Base-by-base conservation (phyloP, 2,329 filamentous ascomycete species). In the Phoma sp. region DNA sequence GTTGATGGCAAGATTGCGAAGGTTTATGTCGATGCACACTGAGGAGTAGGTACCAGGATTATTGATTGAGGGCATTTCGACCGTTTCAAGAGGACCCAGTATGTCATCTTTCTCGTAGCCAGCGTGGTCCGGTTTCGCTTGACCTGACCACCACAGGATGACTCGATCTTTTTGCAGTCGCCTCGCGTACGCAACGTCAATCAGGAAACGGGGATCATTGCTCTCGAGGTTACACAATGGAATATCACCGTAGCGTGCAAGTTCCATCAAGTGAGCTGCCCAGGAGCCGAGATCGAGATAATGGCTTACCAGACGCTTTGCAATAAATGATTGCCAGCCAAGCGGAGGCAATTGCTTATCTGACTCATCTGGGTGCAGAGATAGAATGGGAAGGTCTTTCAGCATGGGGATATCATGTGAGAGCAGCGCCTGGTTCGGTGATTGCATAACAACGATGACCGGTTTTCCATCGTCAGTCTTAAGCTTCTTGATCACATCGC, bases 1-100 rank as follows among this genome's bases (percentile, higher is more conserved):
- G 77, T 99, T 99, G 78, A 99, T 98, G 4, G 92, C 89, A 11
- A 99, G 83, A 68, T 99, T 99, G 40, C 93, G 90, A 43, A 99
- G 86, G 58, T 96, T 91, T 11, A 99, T 78, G 65, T 99, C 95
- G 58, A 99, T 95, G 71, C 95, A 99, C 2, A 99, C 95, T 0
- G 93, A 96, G 1, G 93, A 89, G 73, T 96, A 99, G 0, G 93
- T 96, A 36, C 93, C 93, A 0, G 93, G 90, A 45, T 91, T 93
- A 72, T 99, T 99, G 71, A 96, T 86, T 11, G 89, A 89, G 0
- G 95, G 93, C 91, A 98, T 96, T 55, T 90, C 87, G 11, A 96
- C 90, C 9, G 84, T 89, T 61, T 99, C 93, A 25, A 98, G 82
- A 2, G 90, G 85, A 0, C 90, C 90, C 0, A 90, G 78, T 22